Percentiles rank a stretch among this genome's conserved stretches.
Conservation (phyloP, 768 basidiomycete genomes). For the Auriculariales sp. region DNA sequence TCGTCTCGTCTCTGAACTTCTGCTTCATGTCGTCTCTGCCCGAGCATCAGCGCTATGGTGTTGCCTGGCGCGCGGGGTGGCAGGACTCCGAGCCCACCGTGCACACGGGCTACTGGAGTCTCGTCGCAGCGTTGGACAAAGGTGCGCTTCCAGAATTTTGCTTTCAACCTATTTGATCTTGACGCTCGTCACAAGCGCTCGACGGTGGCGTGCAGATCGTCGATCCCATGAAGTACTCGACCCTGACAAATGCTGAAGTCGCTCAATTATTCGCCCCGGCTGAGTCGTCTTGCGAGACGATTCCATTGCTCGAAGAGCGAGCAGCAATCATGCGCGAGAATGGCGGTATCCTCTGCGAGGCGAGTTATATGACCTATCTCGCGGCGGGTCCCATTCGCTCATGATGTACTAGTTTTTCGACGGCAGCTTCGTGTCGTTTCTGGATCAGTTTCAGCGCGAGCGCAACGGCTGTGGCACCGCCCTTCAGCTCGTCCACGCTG, state of each 20-base stretch:
- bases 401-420: slow-evolving; percentile 35
- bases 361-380: background rate
- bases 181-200: slow-evolving; percentile 34
- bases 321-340: slow-evolving; percentile 68
- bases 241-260: slow-evolving; percentile 54
- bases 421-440: slow-evolving; percentile 56
- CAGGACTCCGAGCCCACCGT: slow-evolving; percentile 29
- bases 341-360: slow-evolving; percentile 45
- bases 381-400: background rate
- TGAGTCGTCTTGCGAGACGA: slow-evolving; percentile 37
- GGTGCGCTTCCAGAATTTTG: slow-evolving; percentile 26
- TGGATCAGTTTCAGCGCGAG: slow-evolving; percentile 42
- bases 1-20: slow-evolving; percentile 76
- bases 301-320: slow-evolving; percentile 60
- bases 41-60: slow-evolving; percentile 44
- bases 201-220: slow-evolving; percentile 67
- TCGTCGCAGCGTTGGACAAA: slow-evolving; percentile 71
- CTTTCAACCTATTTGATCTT: background rate
- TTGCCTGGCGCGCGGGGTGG: slow-evolving; percentile 68
- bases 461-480: slow-evolving; percentile 46
- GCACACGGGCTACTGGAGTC: slow-evolving; percentile 78
- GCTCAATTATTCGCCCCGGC: slow-evolving; percentile 54
- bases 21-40: slow-evolving; percentile 68
- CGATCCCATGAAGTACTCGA: slow-evolving; percentile 65
- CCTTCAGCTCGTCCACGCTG: slow-evolving; percentile 56